A percentile compares a stretch with the other conserved stretches of the same genome.
phyloP scores from a whole-genome alignment of 23 red algal species.

The Porphyridium purpureum region DNA sequence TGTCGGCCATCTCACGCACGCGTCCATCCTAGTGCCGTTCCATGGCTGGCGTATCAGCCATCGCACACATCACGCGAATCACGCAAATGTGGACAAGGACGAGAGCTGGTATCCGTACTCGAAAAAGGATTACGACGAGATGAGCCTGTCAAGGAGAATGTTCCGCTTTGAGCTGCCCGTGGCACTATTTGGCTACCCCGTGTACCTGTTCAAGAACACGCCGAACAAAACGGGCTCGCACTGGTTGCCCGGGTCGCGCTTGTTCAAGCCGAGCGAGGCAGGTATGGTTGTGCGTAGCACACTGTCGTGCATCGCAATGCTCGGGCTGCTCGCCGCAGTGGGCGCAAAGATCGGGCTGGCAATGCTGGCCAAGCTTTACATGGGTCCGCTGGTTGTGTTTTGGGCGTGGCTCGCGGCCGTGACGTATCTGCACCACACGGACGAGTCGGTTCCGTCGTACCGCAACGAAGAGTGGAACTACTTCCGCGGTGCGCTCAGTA shows the following conservation, averaged over 20 bases:
- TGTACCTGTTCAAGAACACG: conserved; percentile 46
- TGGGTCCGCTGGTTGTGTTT: conserved; percentile 34
- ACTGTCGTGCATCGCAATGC: conserved; percentile 18
- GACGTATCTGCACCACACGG: conserved; percentile 72
- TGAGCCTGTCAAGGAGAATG: conserved; percentile 9
- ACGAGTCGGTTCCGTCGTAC: conserved; percentile 21
- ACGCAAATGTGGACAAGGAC: conserved; percentile 50
- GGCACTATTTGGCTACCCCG: conserved; percentile 30
- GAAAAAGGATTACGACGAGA: conserved; percentile 26
- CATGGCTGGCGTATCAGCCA: conserved; percentile 72
- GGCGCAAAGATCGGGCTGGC: conserved; percentile 3
- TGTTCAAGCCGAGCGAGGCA: conserved; percentile 35
- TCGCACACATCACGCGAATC: conserved; percentile 55
- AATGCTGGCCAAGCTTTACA: conserved; percentile 14
- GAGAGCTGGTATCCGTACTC: conserved; percentile 60
- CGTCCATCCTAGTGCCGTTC: conserved; percentile 46
- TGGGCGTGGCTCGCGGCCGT: conserved; percentile 42
- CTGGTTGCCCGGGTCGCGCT: conserved; percentile 22
- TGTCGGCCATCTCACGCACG: conserved; percentile 44
- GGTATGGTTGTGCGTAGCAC: conserved; percentile 11
- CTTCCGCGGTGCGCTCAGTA: conserved; percentile 52
- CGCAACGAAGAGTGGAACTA: conserved; percentile 34
- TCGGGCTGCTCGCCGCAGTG: conserved; percentile 3
- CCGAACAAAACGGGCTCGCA: conserved; percentile 39
- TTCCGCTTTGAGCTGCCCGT: conserved; percentile 20